Conservation (phyloP, 805 yeast species). For the Candida sithepensis region DNA sequence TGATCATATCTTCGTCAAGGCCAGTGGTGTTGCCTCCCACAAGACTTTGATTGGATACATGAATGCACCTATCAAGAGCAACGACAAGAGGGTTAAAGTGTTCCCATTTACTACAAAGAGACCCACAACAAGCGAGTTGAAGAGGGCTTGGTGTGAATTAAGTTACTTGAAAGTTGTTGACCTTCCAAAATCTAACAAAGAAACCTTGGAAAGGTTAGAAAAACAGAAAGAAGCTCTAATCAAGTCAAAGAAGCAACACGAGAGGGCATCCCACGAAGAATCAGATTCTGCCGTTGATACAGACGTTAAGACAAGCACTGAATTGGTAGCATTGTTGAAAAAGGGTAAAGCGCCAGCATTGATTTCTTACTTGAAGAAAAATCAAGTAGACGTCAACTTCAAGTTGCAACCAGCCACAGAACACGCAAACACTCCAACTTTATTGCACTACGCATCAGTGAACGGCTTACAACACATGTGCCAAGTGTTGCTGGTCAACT, state of each 20-base stretch:
- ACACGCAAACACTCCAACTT: constrained; percentile 60
- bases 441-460: constrained; percentile 74
- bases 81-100: constrained; percentile 59
- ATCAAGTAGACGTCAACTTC: constrained; percentile 53
- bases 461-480: constrained; percentile 67
- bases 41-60: constrained; percentile 65
- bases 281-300: constrained; percentile 11
- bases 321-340: constrained; percentile 56
- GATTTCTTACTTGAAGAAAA: constrained; percentile 54
- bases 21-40: constrained; percentile 68
- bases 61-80: constrained; percentile 45
- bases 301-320: constrained; percentile 51
- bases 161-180: constrained; percentile 53
- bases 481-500: constrained; percentile 51
- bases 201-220: constrained; percentile 23
- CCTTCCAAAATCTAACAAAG: constrained; percentile 46
- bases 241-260: constrained; percentile 22
- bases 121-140: constrained; percentile 79
- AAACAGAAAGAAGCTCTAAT: constrained; percentile 30
- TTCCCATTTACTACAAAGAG: constrained; percentile 90
- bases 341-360: constrained; percentile 77
- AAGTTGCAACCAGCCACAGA: constrained; percentile 50
- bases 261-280: constrained; percentile 15
- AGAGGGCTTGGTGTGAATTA: constrained; percentile 78
- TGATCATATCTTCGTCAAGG: constrained; percentile 70